Base-by-base conservation (phyloP, 768 basidiomycete species). In the Termitomyces sp. region DNA sequence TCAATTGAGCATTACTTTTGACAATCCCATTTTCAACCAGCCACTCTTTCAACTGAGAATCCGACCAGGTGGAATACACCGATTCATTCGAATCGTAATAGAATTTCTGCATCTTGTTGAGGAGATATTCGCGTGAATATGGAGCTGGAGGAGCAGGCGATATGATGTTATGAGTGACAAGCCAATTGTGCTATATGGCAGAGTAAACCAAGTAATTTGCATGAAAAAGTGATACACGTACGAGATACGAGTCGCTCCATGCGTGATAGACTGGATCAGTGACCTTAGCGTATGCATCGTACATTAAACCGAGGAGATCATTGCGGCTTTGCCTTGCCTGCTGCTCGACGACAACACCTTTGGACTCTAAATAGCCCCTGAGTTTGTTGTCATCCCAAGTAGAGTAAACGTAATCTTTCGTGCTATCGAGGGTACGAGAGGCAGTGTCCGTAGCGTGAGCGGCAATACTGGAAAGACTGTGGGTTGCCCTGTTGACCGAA, bases 241-340 rank as follows among this genome's bases (percentile, higher is more conserved):
- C 89, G 52, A 94, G 83, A 68, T 91, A 90, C 3, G 84, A 87
- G 67, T 91, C 88, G 54, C 86, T 87, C 95, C 96, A 98, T 3
- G 85, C 82, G 22, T 90, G 76, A 84, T 90, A 98, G 38, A 88
- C 70, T 2, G 89, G 88, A 55, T 79, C 73, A 22, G 84, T 66
- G 6, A 82, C 76, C 51, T 78, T 76, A 40, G 81, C 82, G 67
- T 93, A 94, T 0, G 84, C 78, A 33, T 83, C 76, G 38, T 79
- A 77, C 81, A 94, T 88, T 67, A 88, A 77, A 11, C 74, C 74
- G 35, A 90, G 68, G 35, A 97, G 70, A 63, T 96, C 86, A 8
- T 83, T 79, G 44, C 83, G 82, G 54, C 79, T 85, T 57, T 82
- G 80, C 61, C 85, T 74, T 22, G 72, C 59, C 59, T 74, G 73